Percentiles rank a stretch among this genome's conserved stretches.
phyloP scores from a whole-genome alignment of 495 filamentous ascomycete species.

The Polyplosphaeria fusca region DNA sequence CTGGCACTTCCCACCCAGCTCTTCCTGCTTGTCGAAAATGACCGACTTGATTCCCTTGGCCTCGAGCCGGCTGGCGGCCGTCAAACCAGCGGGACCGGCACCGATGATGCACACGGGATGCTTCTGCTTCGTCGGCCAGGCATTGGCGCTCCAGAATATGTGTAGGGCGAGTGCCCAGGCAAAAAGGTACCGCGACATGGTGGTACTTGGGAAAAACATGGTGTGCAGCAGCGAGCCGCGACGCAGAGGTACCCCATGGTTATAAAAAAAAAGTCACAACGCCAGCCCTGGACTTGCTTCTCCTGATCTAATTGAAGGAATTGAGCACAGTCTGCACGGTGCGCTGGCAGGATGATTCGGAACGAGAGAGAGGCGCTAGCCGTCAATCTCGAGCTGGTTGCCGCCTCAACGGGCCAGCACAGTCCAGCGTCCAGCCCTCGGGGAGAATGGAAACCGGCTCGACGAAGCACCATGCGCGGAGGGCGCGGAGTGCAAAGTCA shows the following conservation, averaged over 20 bases:
- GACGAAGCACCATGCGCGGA: background rate
- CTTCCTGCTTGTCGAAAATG: slow-evolving; percentile 31
- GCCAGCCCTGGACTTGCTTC: background rate
- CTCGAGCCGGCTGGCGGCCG: slow-evolving; percentile 29
- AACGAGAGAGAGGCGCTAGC: slow-evolving; percentile 4
- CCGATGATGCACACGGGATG: slow-evolving; percentile 32
- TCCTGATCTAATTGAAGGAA: slow-evolving; percentile 4
- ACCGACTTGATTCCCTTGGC: slow-evolving; percentile 27
- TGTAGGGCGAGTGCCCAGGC: background rate
- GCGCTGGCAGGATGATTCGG: slow-evolving; percentile 28
- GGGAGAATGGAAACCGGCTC: background rate
- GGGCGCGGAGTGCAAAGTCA: background rate
- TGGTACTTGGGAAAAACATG: background rate
- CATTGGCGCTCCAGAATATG: background rate
- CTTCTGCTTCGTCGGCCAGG: slow-evolving; percentile 11
- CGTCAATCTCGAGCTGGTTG: slow-evolving; percentile 4
- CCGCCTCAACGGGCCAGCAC: slow-evolving; percentile 13
- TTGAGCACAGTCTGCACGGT: slow-evolving; percentile 23
- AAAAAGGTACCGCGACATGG: slow-evolving; percentile 5
- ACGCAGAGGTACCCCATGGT: background rate
- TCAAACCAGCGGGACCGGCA: slow-evolving; percentile 29
- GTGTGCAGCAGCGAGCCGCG: background rate
- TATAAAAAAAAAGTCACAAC: background rate
- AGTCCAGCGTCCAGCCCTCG: background rate
- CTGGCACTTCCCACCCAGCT: slow-evolving; percentile 34